A percentile compares a stretch with the other conserved stretches of the same genome.
Evolutionary conservation across 2,329 filamentous ascomycete species (phyloP).

Genomic region (Aspergillus quadricinctus): DNA sequence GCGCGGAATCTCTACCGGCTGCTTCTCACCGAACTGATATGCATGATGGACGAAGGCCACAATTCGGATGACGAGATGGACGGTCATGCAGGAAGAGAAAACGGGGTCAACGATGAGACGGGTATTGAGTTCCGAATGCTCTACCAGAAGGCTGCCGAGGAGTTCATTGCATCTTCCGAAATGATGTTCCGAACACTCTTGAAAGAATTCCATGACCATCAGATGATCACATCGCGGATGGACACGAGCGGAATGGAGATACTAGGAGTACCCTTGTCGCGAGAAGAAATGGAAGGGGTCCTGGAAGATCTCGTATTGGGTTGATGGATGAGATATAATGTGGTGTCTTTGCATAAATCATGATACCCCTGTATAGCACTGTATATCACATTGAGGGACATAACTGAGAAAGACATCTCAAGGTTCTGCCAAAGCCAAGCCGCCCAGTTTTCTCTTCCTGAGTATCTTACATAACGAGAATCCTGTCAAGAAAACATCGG

Average conservation of each 20-base stretch:
- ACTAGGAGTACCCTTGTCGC: slow-evolving; percentile 76
- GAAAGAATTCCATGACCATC: slow-evolving; percentile 97
- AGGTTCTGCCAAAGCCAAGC: background rate
- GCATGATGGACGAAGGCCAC: slow-evolving; percentile 54
- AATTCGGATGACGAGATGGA: slow-evolving; percentile 49
- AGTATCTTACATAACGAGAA: background rate
- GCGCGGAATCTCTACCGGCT: slow-evolving; percentile 82
- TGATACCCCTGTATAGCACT: slow-evolving; percentile 31
- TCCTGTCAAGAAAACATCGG: background rate
- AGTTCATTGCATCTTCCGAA: slow-evolving; percentile 95
- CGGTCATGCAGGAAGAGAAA: slow-evolving; percentile 26
- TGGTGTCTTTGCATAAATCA: slow-evolving; percentile 16
- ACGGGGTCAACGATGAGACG: slow-evolving; percentile 35
- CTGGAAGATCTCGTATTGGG: slow-evolving; percentile 65
- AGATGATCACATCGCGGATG: slow-evolving; percentile 88
- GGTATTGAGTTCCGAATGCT: slow-evolving; percentile 86
- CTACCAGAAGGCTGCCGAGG: slow-evolving; percentile 93
- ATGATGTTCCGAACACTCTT: slow-evolving; percentile 90
- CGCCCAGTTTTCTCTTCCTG: background rate
- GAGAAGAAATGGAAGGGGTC: slow-evolving; percentile 83
- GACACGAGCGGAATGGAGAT: slow-evolving; percentile 82
- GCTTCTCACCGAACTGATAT: slow-evolving; percentile 77
- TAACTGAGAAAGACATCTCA: background rate
- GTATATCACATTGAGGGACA: slow-evolving; percentile 1
- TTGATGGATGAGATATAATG: slow-evolving; percentile 14